Percentiles rank a stretch among this genome's conserved stretches.
phyloP scores from a whole-genome alignment of 179 eudicot species.

The Nepenthes alata region DNA sequence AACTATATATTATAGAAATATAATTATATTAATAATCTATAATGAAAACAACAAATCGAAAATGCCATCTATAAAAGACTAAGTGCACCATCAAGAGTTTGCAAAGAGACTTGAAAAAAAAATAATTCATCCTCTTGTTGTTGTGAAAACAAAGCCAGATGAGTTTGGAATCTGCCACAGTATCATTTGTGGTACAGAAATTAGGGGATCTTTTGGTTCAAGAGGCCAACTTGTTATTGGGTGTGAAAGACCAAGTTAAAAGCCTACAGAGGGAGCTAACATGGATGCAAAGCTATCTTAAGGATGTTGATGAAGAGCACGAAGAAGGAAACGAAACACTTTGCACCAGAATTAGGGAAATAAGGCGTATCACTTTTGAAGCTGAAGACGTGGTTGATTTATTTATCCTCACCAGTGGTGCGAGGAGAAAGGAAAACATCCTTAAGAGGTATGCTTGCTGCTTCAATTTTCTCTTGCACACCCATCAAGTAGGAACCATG shows the following conservation, averaged over 20 bases:
- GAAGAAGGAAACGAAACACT: neutral
- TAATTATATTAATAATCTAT: too few relatives aligned
- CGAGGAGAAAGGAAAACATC: neutral
- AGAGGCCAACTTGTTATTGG: neutral
- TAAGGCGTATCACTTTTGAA: conserved; percentile 3
- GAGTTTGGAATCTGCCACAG: too few relatives aligned
- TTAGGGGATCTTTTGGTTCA: neutral
- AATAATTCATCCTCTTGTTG: too few relatives aligned
- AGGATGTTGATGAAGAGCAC: neutral
- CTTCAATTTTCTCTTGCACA: neutral
- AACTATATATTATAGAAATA: too few relatives aligned
- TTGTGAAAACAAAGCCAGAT: too few relatives aligned
- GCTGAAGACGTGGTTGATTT: too few relatives aligned
- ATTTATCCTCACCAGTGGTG: too few relatives aligned
- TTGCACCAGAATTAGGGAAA: neutral
- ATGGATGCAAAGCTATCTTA: neutral
- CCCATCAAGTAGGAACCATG: neutral
- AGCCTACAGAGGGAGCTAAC: neutral
- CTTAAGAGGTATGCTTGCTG: neutral
- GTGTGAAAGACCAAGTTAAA: neutral
- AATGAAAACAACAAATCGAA: too few relatives aligned
- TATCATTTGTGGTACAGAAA: neutral
- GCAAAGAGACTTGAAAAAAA: too few relatives aligned
- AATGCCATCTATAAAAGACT: too few relatives aligned
- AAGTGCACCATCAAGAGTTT: too few relatives aligned